These are phyloP conservation scores for Trypanosoma caninum DNA, from an alignment of 208 protist species.

Conservation along the genomic window DNA sequence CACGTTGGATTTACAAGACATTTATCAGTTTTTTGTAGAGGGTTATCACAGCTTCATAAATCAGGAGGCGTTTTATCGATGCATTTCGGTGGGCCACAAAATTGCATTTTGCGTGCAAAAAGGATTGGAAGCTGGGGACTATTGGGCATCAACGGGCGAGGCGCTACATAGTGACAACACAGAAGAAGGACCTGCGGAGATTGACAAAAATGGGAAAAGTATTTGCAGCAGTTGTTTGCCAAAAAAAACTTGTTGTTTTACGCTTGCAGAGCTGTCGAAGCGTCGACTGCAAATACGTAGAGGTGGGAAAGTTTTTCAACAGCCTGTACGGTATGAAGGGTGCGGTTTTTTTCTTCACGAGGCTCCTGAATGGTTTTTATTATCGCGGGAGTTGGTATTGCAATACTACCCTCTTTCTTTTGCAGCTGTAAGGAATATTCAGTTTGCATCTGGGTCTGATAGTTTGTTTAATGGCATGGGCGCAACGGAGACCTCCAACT, in stretches of 20 bases:
- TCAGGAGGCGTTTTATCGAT: neutral
- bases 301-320: neutral
- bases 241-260: constrained; percentile 13
- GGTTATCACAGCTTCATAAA: neutral
- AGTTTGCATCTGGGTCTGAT: neutral
- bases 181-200: neutral
- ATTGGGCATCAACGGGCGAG: constrained; percentile 16
- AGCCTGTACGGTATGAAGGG: constrained; percentile 8
- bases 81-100: neutral
- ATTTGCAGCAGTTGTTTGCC: neutral
- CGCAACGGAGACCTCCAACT: neutral
- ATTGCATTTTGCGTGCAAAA: neutral
- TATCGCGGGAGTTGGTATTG: constrained; percentile 7
- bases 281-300: constrained; percentile 2
- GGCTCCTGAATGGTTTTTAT: constrained; percentile 11
- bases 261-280: neutral
- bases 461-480: neutral
- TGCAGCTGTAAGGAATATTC: neutral
- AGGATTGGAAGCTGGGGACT: neutral
- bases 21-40: constrained; percentile 4
- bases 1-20: neutral
- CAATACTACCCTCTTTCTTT: neutral
- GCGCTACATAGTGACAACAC: neutral
- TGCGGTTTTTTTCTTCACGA: constrained; percentile 27
- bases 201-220: neutral